A percentile compares a stretch with the other conserved stretches of the same genome.
phyloP scores from a whole-genome alignment of 257 asterid genomes.

The Linaria vulgaris region DNA sequence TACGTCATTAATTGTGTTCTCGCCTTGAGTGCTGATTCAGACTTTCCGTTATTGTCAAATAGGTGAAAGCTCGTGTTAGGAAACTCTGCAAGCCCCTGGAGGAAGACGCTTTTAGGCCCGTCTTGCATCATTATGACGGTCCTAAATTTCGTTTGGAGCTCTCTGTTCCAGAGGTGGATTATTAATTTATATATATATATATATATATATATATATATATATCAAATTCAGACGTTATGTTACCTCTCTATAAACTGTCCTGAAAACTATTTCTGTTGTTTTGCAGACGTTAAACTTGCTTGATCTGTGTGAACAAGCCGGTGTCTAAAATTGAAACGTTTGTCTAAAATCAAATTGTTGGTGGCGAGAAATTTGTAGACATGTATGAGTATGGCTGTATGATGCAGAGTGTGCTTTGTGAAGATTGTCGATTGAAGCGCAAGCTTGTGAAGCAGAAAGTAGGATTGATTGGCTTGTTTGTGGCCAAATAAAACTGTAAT shows the following conservation, averaged over 20 bases:
- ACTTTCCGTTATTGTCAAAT: constrained; percentile 18
- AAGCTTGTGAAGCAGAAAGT: constrained; percentile 55
- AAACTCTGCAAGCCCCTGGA: constrained; percentile 82
- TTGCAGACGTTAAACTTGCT: constrained; percentile 85
- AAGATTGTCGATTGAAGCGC: constrained; percentile 59
- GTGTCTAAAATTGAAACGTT: constrained; percentile 46
- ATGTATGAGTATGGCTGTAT: constrained; percentile 32
- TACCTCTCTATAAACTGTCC: too few relatives aligned
- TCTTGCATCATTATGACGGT: constrained; percentile 94
- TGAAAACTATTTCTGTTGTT: neutral
- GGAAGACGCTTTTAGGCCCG: constrained; percentile 95
- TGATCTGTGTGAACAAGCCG: constrained; percentile 93
- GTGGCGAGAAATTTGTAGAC: constrained; percentile 28
- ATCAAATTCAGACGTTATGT: too few relatives aligned
- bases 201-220: too few relatives aligned
- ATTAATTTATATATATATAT: too few relatives aligned
- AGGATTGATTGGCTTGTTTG: constrained; percentile 36
- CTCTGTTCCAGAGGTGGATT: constrained; percentile 86
- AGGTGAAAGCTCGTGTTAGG: constrained; percentile 83
- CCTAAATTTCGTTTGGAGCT: constrained; percentile 98
- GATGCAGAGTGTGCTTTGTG: constrained; percentile 38
- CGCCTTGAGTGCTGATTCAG: constrained; percentile 17
- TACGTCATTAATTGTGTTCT: constrained; percentile 2
- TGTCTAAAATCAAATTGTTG: too few relatives aligned
- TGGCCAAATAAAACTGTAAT: constrained; percentile 42